phyloP scores from a whole-genome alignment of 495 filamentous ascomycete species.

The Staphylotrichum tortipilum region DNA sequence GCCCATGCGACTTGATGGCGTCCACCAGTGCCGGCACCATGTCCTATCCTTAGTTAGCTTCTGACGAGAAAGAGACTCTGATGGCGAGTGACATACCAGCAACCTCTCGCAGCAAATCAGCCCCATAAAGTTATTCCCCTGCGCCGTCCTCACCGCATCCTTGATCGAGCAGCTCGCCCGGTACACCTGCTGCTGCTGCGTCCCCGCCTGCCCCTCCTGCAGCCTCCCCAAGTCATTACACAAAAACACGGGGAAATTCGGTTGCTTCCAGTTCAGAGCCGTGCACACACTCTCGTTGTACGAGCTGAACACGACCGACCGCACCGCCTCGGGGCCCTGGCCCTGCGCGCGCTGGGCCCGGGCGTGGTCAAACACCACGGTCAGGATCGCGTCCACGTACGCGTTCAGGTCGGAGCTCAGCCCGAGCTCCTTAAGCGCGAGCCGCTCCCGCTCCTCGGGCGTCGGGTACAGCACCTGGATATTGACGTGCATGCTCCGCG shows the following conservation, averaged over 20 bases:
- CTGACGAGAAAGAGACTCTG: neutral
- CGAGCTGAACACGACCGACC: slow-evolving; percentile 85
- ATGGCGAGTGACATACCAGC: slow-evolving; percentile 50
- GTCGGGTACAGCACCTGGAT: slow-evolving; percentile 81
- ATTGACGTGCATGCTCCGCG: slow-evolving; percentile 71
- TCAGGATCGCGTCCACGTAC: slow-evolving; percentile 75
- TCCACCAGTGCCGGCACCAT: slow-evolving; percentile 87
- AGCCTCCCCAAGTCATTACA: slow-evolving; percentile 80
- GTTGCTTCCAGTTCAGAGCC: slow-evolving; percentile 97
- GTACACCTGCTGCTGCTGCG: slow-evolving; percentile 30
- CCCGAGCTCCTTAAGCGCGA: slow-evolving; percentile 47
- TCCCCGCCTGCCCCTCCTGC: slow-evolving; percentile 45
- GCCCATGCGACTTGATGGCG: slow-evolving; percentile 85
- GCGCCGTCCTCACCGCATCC: slow-evolving; percentile 85
- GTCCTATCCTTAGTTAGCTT: slow-evolving; percentile 51
- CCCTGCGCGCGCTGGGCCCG: slow-evolving; percentile 57
- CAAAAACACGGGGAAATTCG: slow-evolving; percentile 91
- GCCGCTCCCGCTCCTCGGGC: slow-evolving; percentile 51
- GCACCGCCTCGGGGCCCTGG: slow-evolving; percentile 53
- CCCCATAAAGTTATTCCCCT: slow-evolving; percentile 97
- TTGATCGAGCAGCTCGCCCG: slow-evolving; percentile 71
- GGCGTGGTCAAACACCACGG: slow-evolving; percentile 85
- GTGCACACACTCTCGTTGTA: slow-evolving; percentile 85
- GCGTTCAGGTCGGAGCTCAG: slow-evolving; percentile 76
- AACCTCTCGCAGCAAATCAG: slow-evolving; percentile 79